Percentiles rank a stretch among this genome's conserved stretches.
These are phyloP conservation scores for Serendipita vermifera DNA, from an alignment of 768 basidiomycete species.

Conservation along the genomic window DNA sequence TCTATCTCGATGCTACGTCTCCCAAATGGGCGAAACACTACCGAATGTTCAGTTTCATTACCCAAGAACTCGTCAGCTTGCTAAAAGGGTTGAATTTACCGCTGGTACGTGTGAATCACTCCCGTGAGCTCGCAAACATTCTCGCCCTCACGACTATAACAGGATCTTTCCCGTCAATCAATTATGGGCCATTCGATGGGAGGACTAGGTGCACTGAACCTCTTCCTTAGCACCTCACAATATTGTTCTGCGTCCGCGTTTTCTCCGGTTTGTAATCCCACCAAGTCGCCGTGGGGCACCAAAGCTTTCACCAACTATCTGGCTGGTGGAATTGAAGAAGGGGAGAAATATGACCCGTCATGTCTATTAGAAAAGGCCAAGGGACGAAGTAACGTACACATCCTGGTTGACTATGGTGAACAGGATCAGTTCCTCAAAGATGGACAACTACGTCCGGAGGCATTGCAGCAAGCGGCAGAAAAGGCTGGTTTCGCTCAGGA, in stretches of 20 bases:
- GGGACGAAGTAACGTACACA: slow-evolving; percentile 43
- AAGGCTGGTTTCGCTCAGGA: slow-evolving; percentile 57
- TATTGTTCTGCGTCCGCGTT: slow-evolving; percentile 88
- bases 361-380: slow-evolving; percentile 54
- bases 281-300: slow-evolving; percentile 77
- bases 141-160: too few species aligned
- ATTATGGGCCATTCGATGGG: slow-evolving; percentile 98
- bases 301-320: slow-evolving; percentile 87
- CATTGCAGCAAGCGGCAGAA: slow-evolving; percentile 68
- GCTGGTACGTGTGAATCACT: slow-evolving; percentile 40
- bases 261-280: slow-evolving; percentile 74
- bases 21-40: slow-evolving; percentile 61
- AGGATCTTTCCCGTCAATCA: slow-evolving; percentile 76
- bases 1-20: slow-evolving; percentile 86
- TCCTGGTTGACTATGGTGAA: slow-evolving; percentile 80
- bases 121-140: not conserved
- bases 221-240: slow-evolving; percentile 64
- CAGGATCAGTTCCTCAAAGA: slow-evolving; percentile 73
- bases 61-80: slow-evolving; percentile 69
- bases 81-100: slow-evolving; percentile 62
- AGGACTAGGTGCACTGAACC: slow-evolving; percentile 84
- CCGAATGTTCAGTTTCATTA: slow-evolving; percentile 80
- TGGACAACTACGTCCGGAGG: slow-evolving; percentile 81
- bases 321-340: slow-evolving; percentile 62
- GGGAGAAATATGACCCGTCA: slow-evolving; percentile 68